Conservation (phyloP, 2,329 filamentous ascomycete genomes). For the Xylariales sp. region DNA sequence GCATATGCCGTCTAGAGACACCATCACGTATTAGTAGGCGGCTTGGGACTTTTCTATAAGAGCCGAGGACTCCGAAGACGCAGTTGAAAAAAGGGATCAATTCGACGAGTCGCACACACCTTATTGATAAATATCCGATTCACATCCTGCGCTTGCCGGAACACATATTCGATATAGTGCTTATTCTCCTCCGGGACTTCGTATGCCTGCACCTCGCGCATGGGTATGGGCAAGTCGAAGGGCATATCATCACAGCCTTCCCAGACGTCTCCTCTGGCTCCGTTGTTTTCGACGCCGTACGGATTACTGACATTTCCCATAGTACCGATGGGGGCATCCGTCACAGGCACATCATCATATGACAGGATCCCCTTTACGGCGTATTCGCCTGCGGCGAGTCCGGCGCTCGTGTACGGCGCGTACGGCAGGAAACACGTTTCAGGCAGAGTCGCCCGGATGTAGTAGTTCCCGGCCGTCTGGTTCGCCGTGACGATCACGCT, state of each 20-base stretch:
- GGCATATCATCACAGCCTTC: conserved; percentile 53
- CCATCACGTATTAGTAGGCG: conserved; percentile 6
- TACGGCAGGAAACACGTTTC: conserved; percentile 52
- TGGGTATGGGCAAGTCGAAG: conserved; percentile 51
- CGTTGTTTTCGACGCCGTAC: conserved; percentile 49
- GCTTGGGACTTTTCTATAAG: not conserved
- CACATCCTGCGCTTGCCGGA: conserved; percentile 51
- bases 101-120: conserved; percentile 36
- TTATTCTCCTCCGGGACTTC: conserved; percentile 48
- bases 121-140: conserved; percentile 54
- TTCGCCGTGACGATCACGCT: conserved; percentile 52
- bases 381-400: conserved; percentile 46
- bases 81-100: not conserved
- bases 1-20: conserved; percentile 49
- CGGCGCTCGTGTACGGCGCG: conserved; percentile 48
- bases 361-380: conserved; percentile 48
- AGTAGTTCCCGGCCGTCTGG: conserved; percentile 50
- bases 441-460: conserved; percentile 52
- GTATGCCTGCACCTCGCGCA: conserved; percentile 47
- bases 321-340: conserved; percentile 39
- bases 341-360: conserved; percentile 44
- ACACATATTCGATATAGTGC: conserved; percentile 52
- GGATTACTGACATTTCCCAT: conserved; percentile 48
- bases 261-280: conserved; percentile 47
- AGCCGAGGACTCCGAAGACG: not conserved